phyloP scores from a whole-genome alignment of 257 asterid genomes.

The Jacaranda copaia region DNA sequence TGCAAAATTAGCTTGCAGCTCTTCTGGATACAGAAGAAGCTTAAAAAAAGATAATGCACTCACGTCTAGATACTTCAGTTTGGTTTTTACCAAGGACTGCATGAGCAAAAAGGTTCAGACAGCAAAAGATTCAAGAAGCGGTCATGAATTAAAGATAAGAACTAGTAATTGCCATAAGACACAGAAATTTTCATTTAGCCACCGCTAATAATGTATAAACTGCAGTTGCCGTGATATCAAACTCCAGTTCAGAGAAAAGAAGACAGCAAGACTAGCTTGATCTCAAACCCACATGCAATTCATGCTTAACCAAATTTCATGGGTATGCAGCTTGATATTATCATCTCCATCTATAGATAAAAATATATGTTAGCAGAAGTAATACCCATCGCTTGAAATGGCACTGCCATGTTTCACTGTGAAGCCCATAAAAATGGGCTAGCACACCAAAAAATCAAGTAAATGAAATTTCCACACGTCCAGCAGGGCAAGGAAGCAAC shows the following conservation, averaged over 20 bases:
- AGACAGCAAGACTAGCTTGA: constrained; percentile 1
- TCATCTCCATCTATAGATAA: background rate
- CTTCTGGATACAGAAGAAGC: background rate
- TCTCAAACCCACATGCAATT: background rate
- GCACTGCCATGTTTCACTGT: background rate
- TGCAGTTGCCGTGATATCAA: background rate
- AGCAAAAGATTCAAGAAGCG: too few relatives aligned
- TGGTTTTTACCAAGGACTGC: background rate
- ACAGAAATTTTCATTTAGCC: background rate
- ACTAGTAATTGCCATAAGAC: background rate
- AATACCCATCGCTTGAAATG: background rate
- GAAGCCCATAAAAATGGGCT: background rate
- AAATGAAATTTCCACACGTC: too few relatives aligned
- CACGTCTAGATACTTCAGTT: background rate
- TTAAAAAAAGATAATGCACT: background rate
- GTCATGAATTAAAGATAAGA: too few relatives aligned
- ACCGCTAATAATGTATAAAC: background rate
- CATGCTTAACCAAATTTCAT: background rate
- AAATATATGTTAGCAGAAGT: background rate
- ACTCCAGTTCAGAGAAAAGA: background rate
- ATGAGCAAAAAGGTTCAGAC: background rate
- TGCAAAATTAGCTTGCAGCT: background rate
- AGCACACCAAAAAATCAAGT: background rate
- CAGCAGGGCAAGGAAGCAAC: background rate
- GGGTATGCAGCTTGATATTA: background rate